Base-by-base conservation (phyloP, 2,329 filamentous ascomycete genomes). In the Beauveria bassiana region DNA sequence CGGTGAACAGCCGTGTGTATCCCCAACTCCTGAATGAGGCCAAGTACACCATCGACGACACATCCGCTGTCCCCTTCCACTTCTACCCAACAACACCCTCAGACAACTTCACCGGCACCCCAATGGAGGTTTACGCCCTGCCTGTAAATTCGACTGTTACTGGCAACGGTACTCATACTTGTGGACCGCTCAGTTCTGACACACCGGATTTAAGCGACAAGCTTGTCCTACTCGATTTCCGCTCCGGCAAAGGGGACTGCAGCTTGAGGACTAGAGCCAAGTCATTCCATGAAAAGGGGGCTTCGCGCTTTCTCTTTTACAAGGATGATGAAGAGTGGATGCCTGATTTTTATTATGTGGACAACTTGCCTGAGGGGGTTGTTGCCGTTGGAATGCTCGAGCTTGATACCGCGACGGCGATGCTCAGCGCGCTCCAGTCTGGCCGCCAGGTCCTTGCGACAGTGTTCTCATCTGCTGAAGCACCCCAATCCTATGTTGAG, bases 331-430 rank as follows among this genome's bases (percentile, higher is more conserved):
- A 43, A 43, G 40, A 43, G 16, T 43, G 16, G 6, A n/a, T 2
- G n/a, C 40, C 40, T n/a, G 40, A 16, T 5, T 2, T 16, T n/a
- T 43, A 43, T n/a, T 43, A n/a, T 0, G 8, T 43, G 40, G 40
- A 43, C 1, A 28, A 47, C 1, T 73, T 74, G 1, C 47, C 67
- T 0, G 70, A 43, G 40, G 40, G 40, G 2, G 40, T 43, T 16
- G 40, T 43, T 16, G 40, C 40, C 8, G 40, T 43, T 8, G 40
- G 40, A 43, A 43, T 31, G 12, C 28, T 75, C 31, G 78, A 70
- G 66, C 75, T 75, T 65, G 72, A 84, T 70, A 76, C 77, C 9
- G 42, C 77, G 56, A 63, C 4, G 73, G 71, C 8, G 71, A 72
- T 43, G 40, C 40, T 43, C 40, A n/a, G 16, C 16, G 40, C 40